These are phyloP conservation scores for Fusarium denticulatum DNA, from an alignment of 2,329 filamentous ascomycete genomes.

Conservation along the genomic window DNA sequence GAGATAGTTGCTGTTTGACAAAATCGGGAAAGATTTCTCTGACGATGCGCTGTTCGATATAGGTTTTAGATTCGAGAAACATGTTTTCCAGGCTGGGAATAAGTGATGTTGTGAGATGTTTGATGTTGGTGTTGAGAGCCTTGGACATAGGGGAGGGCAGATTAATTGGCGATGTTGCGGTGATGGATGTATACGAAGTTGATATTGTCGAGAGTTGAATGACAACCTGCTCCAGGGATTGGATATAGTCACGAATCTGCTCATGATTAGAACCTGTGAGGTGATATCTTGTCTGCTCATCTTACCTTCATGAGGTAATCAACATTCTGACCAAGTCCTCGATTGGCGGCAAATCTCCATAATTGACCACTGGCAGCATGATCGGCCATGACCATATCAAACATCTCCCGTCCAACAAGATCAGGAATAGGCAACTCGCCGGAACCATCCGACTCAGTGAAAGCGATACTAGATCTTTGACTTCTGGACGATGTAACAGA, in stretches of 20 bases:
- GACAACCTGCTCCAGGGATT: constrained; percentile 56
- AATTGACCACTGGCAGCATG: constrained; percentile 58
- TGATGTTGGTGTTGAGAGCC: constrained; percentile 58
- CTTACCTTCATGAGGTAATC: constrained; percentile 61
- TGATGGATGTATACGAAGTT: constrained; percentile 56
- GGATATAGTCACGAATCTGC: constrained; percentile 56
- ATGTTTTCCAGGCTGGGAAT: constrained; percentile 58
- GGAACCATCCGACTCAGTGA: constrained; percentile 42
- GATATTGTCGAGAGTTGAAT: constrained; percentile 53
- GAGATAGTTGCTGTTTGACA: constrained; percentile 61
- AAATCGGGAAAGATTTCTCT: constrained; percentile 62
- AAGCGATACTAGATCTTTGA: constrained; percentile 41
- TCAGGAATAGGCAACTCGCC: constrained; percentile 51
- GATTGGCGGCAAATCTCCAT: constrained; percentile 59
- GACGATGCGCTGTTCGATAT: constrained; percentile 56
- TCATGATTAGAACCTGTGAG: not conserved
- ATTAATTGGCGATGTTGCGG: constrained; percentile 53
- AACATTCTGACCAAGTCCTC: constrained; percentile 59
- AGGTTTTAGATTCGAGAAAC: constrained; percentile 54
- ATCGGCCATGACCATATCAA: constrained; percentile 61
- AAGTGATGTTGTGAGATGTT: constrained; percentile 54
- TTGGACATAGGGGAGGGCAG: constrained; percentile 54
- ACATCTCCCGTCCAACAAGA: constrained; percentile 61
- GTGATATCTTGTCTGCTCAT: not conserved
- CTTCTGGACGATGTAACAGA: constrained; percentile 40